Conservation (phyloP, 805 yeast genomes). For the Metschnikowia dekortorum region DNA sequence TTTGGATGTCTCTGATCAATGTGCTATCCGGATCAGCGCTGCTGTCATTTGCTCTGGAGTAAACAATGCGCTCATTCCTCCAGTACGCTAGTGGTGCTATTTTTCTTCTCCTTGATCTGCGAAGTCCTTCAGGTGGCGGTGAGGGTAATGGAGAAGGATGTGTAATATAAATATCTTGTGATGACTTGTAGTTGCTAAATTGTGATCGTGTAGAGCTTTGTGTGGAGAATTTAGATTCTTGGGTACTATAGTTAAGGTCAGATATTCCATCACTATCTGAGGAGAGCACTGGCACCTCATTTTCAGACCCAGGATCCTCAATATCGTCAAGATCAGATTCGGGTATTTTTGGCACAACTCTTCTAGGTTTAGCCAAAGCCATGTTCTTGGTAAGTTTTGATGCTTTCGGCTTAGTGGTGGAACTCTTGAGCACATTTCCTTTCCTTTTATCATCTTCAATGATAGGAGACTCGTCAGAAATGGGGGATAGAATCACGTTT, state of each 20-base stretch:
- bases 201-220: constrained; percentile 1
- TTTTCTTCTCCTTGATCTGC: constrained; percentile 64
- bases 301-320: neutral
- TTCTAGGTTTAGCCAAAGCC: neutral
- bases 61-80: constrained; percentile 76
- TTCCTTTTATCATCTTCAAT: neutral
- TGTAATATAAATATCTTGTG: constrained; percentile 9
- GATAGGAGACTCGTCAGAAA: neutral
- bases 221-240: constrained; percentile 1
- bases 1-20: constrained; percentile 26
- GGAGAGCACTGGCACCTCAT: neutral
- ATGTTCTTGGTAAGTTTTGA: neutral
- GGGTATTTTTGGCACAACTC: neutral
- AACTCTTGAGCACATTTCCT: neutral
- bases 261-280: constrained; percentile 3
- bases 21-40: constrained; percentile 41
- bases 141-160: constrained; percentile 37
- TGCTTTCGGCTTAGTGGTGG: neutral
- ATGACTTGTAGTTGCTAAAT: neutral
- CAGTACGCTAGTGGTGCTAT: constrained; percentile 76
- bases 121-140: constrained; percentile 44
- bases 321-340: neutral
- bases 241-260: neutral
- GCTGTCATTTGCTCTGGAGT: constrained; percentile 36
- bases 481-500: neutral